Evolutionary conservation across 2,329 filamentous ascomycete species (phyloP).

Genomic region (Lanzia echinophila): DNA sequence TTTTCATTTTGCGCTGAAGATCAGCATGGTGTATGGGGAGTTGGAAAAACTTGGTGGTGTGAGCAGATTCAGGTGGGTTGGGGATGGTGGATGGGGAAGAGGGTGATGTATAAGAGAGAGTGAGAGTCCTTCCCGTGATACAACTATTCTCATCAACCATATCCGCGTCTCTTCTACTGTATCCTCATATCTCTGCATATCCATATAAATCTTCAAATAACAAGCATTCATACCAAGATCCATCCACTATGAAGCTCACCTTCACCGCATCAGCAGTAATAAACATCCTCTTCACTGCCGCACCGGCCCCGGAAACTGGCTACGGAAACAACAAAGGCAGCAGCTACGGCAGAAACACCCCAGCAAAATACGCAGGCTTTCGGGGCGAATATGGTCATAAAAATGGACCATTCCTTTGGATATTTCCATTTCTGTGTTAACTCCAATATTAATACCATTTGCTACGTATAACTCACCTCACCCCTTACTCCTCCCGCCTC

Average conservation of each 20-base stretch:
- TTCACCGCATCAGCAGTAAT: background rate
- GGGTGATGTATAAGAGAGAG: background rate
- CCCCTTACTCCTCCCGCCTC: background rate
- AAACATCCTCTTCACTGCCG: background rate
- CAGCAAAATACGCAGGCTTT: conserved; percentile 1
- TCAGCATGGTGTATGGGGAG: background rate
- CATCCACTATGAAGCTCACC: conserved; percentile 9
- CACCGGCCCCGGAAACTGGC: background rate
- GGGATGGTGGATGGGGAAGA: background rate
- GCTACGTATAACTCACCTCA: conserved; percentile 20
- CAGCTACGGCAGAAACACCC: conserved; percentile 3
- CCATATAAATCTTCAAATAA: background rate
- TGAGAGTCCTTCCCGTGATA: background rate
- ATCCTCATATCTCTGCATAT: background rate
- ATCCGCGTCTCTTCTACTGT: background rate
- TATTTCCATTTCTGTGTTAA: conserved; percentile 45
- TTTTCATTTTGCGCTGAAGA: no score
- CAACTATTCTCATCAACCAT: background rate
- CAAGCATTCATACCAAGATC: no score
- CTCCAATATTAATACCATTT: conserved; percentile 28
- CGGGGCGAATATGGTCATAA: background rate
- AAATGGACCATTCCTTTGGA: conserved; percentile 27
- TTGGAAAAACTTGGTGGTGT: background rate
- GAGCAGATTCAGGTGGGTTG: background rate
- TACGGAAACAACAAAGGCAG: background rate